Evolutionary conservation across 2,329 filamentous ascomycete genomes (phyloP), one percentile per base, ranked within the genome.

Genomic region (Torrubiellomyces zombiae): DNA sequence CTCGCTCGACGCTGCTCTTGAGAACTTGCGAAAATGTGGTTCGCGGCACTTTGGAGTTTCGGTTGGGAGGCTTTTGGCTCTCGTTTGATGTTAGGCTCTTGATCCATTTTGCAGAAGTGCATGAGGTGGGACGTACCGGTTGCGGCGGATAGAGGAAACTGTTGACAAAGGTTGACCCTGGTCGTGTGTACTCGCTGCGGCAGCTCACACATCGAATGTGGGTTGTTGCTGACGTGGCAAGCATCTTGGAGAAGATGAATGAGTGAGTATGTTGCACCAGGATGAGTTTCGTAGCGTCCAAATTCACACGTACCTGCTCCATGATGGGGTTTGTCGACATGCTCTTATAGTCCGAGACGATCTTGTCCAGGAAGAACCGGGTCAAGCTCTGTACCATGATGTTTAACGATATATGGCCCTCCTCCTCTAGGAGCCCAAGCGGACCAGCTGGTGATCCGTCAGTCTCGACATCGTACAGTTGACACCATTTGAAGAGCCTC

Each of bases 1-100:
- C 82, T 26, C 82, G 66, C 50, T 95, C 86, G 16, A 98, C 75
- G 35, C 83, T 93, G 26, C 73, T 72, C 47, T 94, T 93, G n/a
- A 98, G 57, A 23, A 94, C 72, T 42, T 89, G 79, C 1, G 83
- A 92, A 46, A 98, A 98, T 25, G 64, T 80, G 38, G 58, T 63
- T 45, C 58, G 66, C 26, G 52, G 61, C 24, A 53, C 50, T 47
- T 63, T 65, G 21, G 53, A 46, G 29, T 59, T 64, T 27, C 67
- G 52, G 12, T 45, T 43, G 6, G 55, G 48, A 4, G 54, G 32
- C 46, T 69, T 67, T 51, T 66, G 30, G 4, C 26, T 10, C n/a
- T n/a, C n/a, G n/a, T n/a, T n/a, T n/a, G n/a, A n/a, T n/a, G n/a
- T n/a, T n/a, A n/a, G n/a, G n/a, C n/a, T n/a, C n/a, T n/a, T n/a